Evolutionary conservation across 2,329 filamentous ascomycete genomes (phyloP).

Genomic region (Fusarium algeriense): DNA sequence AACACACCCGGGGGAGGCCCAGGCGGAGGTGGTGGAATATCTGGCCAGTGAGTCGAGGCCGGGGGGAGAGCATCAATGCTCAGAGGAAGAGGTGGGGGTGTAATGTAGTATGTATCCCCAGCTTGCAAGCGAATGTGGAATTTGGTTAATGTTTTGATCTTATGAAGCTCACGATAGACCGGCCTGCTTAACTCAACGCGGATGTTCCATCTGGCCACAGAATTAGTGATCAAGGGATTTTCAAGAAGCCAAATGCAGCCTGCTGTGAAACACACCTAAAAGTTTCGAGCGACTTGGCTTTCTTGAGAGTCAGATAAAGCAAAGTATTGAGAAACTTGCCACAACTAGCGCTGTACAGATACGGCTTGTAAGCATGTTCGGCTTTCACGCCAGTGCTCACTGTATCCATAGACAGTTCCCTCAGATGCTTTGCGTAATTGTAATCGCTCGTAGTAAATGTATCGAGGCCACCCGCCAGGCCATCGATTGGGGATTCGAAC

Average conservation of each 20-base stretch:
- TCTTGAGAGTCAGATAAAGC: constrained; percentile 67
- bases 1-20: constrained; percentile 38
- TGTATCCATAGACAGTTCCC: constrained; percentile 68
- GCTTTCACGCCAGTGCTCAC: constrained; percentile 64
- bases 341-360: constrained; percentile 66
- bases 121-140: constrained; percentile 70
- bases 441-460: constrained; percentile 74
- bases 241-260: not conserved
- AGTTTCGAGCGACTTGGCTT: constrained; percentile 65
- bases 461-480: constrained; percentile 68
- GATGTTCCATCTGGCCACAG: constrained; percentile 68
- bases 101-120: constrained; percentile 66
- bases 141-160: constrained; percentile 63
- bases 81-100: constrained; percentile 61
- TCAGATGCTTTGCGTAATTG: constrained; percentile 70
- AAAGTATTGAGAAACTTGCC: constrained; percentile 75
- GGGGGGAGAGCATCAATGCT: constrained; percentile 45
- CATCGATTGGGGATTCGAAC: constrained; percentile 67
- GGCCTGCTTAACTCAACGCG: constrained; percentile 71
- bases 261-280: constrained; percentile 61
- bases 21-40: constrained; percentile 43
- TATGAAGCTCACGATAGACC: constrained; percentile 68
- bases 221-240: constrained; percentile 12
- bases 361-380: constrained; percentile 66
- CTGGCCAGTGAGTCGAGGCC: constrained; percentile 49